Base-by-base conservation (phyloP, 1,284 basidiomycete genomes). In the Malassezia globosa region DNA sequence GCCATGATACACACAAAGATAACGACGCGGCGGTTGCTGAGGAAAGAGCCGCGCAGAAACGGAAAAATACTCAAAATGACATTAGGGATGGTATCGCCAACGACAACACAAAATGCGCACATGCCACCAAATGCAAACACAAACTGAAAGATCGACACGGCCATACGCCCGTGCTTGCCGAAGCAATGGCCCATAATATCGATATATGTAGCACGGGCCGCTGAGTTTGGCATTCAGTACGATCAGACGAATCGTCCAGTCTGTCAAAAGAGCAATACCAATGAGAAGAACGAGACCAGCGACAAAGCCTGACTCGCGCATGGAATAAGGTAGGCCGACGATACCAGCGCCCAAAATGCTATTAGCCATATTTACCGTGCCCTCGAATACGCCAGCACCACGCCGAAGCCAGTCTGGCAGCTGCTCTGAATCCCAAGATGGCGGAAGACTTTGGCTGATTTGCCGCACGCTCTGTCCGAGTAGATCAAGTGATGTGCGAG, bases 241-340 rank as follows among this genome's bases (percentile, higher is more conserved):
- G 46, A 96, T 92, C 26, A 99, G 79, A 11, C 90, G 82, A 54
- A 99, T 96, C 3, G 94, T 97, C 92, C 92, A 97, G 73, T 96
- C 90, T 10, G 92, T 96, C 33, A 94, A 79, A 21, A 75, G 78
- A 37, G 86, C 89, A 11, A 97, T 76, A 6, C 82, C 73, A 19
- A 90, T 75, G 13, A 99, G 78, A 1, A 99, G 78, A 7, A 83
- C 45, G 11, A 95, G 73, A 5, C 94, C 94, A 0, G 81, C 81
- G 53, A 95, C 78, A 74, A 95, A 90, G 1, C 90, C 90, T 21
- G 90, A 87, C 76, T 92, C 85, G 59, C 82, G 81, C 51, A 95
- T 75, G 27, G 90, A 88, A 70, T 95, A 95, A 1, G 90, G 90
- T 19, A 96, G 75, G 47, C 69, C 73, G 25, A 74, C 70, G 45